phyloP scores from a whole-genome alignment of 306 rosid species.

The Ochetophila trinervis region DNA sequence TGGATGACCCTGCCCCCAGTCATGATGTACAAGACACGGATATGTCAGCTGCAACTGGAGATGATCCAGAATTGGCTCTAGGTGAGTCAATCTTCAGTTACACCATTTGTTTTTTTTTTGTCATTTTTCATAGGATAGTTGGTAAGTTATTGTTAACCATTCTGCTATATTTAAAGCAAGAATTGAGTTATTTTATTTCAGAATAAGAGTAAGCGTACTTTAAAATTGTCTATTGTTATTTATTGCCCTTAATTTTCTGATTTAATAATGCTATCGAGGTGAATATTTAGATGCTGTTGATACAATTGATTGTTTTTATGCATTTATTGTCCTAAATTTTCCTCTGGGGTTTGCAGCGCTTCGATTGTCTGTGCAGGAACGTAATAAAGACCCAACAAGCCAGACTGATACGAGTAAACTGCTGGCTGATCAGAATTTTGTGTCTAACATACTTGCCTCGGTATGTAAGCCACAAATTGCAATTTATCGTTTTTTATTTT shows the following conservation, averaged over 20 bases:
- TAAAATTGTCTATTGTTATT: not conserved
- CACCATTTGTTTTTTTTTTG: not conserved
- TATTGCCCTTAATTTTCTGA: not conserved
- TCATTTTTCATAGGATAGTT: too few species aligned
- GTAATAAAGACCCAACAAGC: slow-evolving; percentile 56
- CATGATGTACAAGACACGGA: slow-evolving; percentile 69
- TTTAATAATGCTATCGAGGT: not conserved
- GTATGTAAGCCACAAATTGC: slow-evolving; percentile 41
- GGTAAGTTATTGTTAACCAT: too few species aligned
- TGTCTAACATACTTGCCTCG: slow-evolving; percentile 88
- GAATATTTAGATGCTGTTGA: not conserved
- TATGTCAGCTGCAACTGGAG: slow-evolving; percentile 78
- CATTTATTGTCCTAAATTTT: not conserved
- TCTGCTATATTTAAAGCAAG: too few species aligned
- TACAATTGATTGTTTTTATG: not conserved
- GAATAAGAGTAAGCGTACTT: not conserved
- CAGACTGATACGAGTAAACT: slow-evolving; percentile 78
- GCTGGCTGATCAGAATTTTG: slow-evolving; percentile 92
- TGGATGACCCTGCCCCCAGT: slow-evolving; percentile 75
- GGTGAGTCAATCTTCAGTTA: slow-evolving; percentile 46
- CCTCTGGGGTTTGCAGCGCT: slow-evolving; percentile 60
- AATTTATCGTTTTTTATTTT: slow-evolving; percentile 5
- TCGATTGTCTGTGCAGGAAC: slow-evolving; percentile 75
- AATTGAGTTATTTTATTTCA: not conserved
- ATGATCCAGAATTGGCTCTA: slow-evolving; percentile 86